Base-by-base conservation (phyloP, 371 early-diverging fungal species). In the Mucor sp. region DNA sequence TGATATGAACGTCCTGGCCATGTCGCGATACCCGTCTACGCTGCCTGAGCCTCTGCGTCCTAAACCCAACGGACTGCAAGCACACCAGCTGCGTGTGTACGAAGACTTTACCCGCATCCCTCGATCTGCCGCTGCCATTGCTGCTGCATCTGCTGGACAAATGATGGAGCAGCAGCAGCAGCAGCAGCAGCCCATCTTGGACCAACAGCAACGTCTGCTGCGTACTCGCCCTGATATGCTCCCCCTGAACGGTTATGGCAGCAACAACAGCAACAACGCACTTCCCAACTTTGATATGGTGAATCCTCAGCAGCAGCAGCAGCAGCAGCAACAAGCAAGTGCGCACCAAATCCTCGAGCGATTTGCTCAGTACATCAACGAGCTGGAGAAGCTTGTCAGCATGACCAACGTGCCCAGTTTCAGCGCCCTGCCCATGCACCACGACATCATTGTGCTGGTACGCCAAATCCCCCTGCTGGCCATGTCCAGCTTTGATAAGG, bases 21-120 rank as follows among this genome's bases (percentile, higher is more conserved):
- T 80, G 48, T 79, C 92, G 3, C 83, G 90, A 19, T 98, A 94
- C 71, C 93, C 94, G 6, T 75, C 90, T 43, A 91, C 86, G 12
- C 83, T 97, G 41, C 97, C 97, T 1, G 97, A 96, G 32, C 83
- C 89, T 6, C 79, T 96, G 19, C 82, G 94, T 43, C 85, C 94
- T 66, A 94, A 93, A 63, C 87, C 92, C 4, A 89, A 89, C 58
- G 96, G 96, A 0, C 83, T 97, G 27, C 87, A 87, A 30, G 79
- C 90, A 0, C 85, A 75, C 32, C 96, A 96, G 72, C 67, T 94
- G 62, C 89, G 90, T 25, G 86, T 94, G 1, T 95, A 95, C 76
- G 96, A 95, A 65, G 85, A 87, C 19, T 85, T 85, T 72, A 78
- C 84, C 19, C 78, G 84, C 66, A 85, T 89, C 30, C 79, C 88